Conservation (phyloP, 345 rosid species). For the Kernera saxatilis region DNA sequence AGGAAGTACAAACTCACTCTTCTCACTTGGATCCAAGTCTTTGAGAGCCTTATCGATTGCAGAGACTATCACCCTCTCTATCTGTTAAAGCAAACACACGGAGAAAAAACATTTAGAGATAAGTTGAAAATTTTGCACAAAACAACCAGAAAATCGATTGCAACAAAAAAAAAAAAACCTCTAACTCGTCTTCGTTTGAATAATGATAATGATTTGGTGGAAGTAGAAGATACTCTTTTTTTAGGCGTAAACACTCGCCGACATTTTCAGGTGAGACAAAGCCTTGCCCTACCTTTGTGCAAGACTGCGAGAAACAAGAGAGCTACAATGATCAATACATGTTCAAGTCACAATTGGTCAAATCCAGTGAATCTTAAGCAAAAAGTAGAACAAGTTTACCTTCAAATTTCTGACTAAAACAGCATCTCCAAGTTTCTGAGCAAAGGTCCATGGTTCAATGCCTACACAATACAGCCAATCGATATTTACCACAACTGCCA, state of each 20-base stretch:
- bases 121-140: not conserved
- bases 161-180: slow-evolving; percentile 20
- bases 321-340: not conserved
- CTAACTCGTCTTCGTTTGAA: slow-evolving; percentile 53
- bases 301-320: slow-evolving; percentile 38
- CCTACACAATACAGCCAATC: slow-evolving; percentile 13
- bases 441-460: slow-evolving; percentile 35
- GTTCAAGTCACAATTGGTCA: no score
- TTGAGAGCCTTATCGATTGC: slow-evolving; percentile 7
- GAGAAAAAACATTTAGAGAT: not conserved
- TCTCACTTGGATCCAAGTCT: not conserved
- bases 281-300: slow-evolving; percentile 62
- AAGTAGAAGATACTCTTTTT: slow-evolving; percentile 51
- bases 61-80: slow-evolving; percentile 12
- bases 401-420: slow-evolving; percentile 32
- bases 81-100: slow-evolving; percentile 10
- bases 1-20: not conserved
- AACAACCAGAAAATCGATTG: not conserved
- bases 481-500: not conserved
- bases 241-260: slow-evolving; percentile 38
- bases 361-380: not conserved
- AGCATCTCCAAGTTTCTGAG: slow-evolving; percentile 34
- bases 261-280: slow-evolving; percentile 65
- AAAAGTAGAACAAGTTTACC: not conserved
- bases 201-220: slow-evolving; percentile 46